Percentiles rank a stretch among this genome's conserved stretches.
Evolutionary conservation across 148 eudicot species (phyloP).

Genomic region (Rhododendron griersonianum): DNA sequence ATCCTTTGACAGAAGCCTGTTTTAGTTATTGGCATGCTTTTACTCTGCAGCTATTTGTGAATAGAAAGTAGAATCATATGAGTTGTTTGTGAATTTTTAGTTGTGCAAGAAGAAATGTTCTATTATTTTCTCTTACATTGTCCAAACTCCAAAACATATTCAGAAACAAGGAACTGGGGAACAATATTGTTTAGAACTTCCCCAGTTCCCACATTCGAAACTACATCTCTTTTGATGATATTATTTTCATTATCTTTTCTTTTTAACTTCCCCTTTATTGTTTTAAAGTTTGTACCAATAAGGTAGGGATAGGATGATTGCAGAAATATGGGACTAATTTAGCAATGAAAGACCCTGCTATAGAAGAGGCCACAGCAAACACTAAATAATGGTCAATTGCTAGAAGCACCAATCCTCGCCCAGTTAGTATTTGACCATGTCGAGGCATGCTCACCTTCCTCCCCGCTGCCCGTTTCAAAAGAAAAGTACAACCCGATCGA

Average conservation of each 20-base stretch:
- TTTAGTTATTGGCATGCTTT: background rate
- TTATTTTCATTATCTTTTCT: background rate
- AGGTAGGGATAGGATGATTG: constrained; percentile 10
- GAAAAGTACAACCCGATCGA: constrained; percentile 16
- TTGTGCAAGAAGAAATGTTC: background rate
- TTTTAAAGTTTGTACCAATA: background rate
- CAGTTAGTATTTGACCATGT: constrained; percentile 33
- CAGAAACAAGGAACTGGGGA: background rate
- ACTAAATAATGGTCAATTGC: background rate
- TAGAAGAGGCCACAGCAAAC: background rate
- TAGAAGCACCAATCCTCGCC: background rate
- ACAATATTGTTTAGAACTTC: background rate
- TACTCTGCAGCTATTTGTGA: background rate
- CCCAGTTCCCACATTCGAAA: background rate
- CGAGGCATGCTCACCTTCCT: constrained; percentile 63
- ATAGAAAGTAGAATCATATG: background rate
- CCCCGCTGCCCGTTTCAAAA: constrained; percentile 65
- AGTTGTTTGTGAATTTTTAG: background rate
- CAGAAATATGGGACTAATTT: constrained; percentile 11
- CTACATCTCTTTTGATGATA: background rate
- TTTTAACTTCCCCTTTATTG: background rate
- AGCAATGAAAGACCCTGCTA: background rate
- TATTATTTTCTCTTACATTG: background rate
- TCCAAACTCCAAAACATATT: background rate
- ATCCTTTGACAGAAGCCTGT: background rate